Percentiles rank a stretch among this genome's conserved stretches.
These are phyloP conservation scores for Kickxella alabastrina DNA, from an alignment of 192 early-diverging fungal genomes.

Conservation along the genomic window DNA sequence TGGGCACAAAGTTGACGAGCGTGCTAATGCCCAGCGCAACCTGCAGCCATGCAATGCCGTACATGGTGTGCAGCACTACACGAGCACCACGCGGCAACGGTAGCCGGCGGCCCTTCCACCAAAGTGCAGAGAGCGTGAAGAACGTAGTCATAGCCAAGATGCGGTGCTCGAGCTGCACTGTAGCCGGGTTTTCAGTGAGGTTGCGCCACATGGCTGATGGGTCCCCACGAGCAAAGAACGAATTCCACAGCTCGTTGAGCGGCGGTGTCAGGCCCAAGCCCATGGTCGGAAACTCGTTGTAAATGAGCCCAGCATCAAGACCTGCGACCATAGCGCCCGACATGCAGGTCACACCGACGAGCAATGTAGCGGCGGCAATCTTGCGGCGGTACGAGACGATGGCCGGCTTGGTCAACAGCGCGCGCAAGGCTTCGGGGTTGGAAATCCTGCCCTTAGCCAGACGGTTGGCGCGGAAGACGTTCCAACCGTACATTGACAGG, in stretches of 20 bases:
- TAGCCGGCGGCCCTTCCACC: constrained; percentile 66
- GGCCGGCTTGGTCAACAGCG: constrained; percentile 61
- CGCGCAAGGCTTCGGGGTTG: constrained; percentile 59
- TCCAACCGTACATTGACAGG: constrained; percentile 73
- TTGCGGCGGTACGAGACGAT: constrained; percentile 52
- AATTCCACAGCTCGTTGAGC: constrained; percentile 57
- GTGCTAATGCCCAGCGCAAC: constrained; percentile 90
- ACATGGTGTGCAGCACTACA: constrained; percentile 67
- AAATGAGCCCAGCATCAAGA: constrained; percentile 92
- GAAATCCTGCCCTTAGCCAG: constrained; percentile 51
- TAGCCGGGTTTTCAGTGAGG: constrained; percentile 88
- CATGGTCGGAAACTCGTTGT: constrained; percentile 98
- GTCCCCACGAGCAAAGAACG: constrained; percentile 29
- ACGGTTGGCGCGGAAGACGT: constrained; percentile 68
- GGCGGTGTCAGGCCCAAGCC: constrained; percentile 80
- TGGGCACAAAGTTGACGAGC: constrained; percentile 89
- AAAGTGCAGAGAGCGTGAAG: constrained; percentile 67
- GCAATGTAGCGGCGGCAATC: constrained; percentile 33
- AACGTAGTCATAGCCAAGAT: constrained; percentile 83
- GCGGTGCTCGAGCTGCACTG: constrained; percentile 95
- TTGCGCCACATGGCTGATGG: constrained; percentile 68
- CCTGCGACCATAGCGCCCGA: constrained; percentile 96
- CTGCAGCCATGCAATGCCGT: constrained; percentile 72
- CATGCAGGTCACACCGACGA: constrained; percentile 83
- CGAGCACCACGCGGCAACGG: constrained; percentile 67